Percentiles rank a stretch among this genome's conserved stretches.
These are phyloP conservation scores for Boletus reticuloceps DNA, from an alignment of 768 basidiomycete genomes.

Conservation along the genomic window DNA sequence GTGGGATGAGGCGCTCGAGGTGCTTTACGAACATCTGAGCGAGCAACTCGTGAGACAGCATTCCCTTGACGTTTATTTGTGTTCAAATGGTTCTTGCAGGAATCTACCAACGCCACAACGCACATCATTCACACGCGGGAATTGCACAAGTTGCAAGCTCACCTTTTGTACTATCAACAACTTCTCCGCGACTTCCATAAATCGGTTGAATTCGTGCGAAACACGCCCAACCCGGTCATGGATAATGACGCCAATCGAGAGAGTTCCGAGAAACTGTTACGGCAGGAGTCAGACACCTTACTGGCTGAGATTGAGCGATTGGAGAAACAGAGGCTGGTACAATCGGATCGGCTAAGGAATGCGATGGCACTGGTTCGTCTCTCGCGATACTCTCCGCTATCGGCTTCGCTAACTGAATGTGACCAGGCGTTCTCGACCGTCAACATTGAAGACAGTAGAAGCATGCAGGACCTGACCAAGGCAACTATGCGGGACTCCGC, in stretches of 20 bases:
- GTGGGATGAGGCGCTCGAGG: constrained; percentile 59
- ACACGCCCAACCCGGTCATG: constrained; percentile 51
- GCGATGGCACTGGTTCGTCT: constrained; percentile 30
- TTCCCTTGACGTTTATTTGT: background rate
- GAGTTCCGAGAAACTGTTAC: constrained; percentile 8
- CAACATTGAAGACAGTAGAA: constrained; percentile 55
- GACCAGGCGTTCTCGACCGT: constrained; percentile 57
- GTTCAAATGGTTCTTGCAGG: constrained; percentile 30
- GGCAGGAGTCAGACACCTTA: constrained; percentile 20
- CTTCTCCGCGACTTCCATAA: constrained; percentile 55
- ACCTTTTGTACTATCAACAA: constrained; percentile 53
- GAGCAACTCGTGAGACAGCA: constrained; percentile 36
- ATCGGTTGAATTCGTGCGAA: constrained; percentile 45
- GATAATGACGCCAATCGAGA: constrained; percentile 17
- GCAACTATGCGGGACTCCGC: constrained; percentile 42
- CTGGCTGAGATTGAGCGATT: constrained; percentile 45
- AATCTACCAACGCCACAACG: constrained; percentile 39
- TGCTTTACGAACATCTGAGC: constrained; percentile 49
- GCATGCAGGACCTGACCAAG: constrained; percentile 50
- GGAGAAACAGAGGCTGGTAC: constrained; percentile 25
- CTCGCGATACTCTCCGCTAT: background rate
- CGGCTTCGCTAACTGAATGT: background rate
- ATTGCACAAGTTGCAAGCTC: constrained; percentile 55
- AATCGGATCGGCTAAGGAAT: constrained; percentile 30
- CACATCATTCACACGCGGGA: constrained; percentile 46